These are phyloP conservation scores for Calonectria hawksworthii DNA, from an alignment of 2,329 filamentous ascomycete genomes.

Conservation along the genomic window DNA sequence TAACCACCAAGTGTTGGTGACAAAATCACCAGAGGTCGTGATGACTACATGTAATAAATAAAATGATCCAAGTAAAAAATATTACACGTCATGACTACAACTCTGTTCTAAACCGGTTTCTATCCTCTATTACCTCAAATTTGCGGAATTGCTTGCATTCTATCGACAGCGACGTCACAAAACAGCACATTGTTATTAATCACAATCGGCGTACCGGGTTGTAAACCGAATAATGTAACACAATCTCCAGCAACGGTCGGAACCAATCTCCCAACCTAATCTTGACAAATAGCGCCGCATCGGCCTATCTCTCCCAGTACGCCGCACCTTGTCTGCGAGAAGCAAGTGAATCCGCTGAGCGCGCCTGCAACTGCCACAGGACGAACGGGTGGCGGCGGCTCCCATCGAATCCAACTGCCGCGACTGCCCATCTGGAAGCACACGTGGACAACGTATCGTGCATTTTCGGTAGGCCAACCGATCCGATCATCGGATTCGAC, in stretches of 20 bases:
- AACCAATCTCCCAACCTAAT: background rate
- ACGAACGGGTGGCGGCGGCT: conserved; percentile 12
- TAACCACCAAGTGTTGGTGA: background rate
- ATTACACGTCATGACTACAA: background rate
- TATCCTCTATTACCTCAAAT: background rate
- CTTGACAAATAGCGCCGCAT: background rate
- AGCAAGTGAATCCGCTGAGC: background rate
- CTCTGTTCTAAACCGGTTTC: background rate
- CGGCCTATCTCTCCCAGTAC: background rate
- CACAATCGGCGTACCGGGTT: background rate
- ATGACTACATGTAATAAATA: background rate
- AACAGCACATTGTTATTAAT: background rate
- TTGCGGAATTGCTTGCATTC: background rate
- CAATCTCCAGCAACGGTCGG: background rate
- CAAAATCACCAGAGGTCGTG: background rate
- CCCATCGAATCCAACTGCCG: background rate
- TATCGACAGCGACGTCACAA: background rate
- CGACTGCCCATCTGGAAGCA: background rate
- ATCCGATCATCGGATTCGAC: conserved; percentile 8
- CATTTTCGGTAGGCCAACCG: background rate
- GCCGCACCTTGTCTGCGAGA: background rate
- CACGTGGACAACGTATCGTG: background rate
- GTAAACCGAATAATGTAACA: background rate
- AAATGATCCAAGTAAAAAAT: background rate
- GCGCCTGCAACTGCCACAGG: background rate